Conservation (phyloP, 441 rosid species). For the Omphalea diandra region DNA sequence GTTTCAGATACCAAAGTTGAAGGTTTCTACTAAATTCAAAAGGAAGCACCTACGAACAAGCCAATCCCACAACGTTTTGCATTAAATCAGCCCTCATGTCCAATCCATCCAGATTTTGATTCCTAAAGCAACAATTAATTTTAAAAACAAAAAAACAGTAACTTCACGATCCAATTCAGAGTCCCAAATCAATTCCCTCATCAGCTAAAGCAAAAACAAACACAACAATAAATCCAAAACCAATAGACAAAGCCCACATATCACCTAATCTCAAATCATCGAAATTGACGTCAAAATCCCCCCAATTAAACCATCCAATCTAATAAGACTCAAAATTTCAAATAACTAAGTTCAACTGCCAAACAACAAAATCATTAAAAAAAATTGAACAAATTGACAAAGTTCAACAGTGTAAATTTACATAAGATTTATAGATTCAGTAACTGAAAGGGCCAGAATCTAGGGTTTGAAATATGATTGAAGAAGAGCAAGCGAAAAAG, state of each 20-base stretch:
- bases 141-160: not conserved
- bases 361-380: too few species aligned
- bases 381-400: not conserved
- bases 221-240: not conserved
- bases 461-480: conserved; percentile 16
- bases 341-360: too few species aligned
- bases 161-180: conserved; percentile 4
- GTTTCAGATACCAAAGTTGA: too few species aligned
- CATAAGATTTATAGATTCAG: too few species aligned
- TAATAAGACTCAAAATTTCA: too few species aligned
- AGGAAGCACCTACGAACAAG: not conserved
- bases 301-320: not conserved
- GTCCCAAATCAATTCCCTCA: not conserved
- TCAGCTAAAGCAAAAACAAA: too few species aligned
- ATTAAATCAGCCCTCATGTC: too few species aligned
- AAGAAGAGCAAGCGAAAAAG: conserved; percentile 16
- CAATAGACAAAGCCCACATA: too few species aligned
- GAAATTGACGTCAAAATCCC: not conserved
- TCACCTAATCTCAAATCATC: not conserved
- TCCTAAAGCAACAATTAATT: too few species aligned
- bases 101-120: too few species aligned
- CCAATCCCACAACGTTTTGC: not conserved
- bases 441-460: not conserved
- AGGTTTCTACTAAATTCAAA: not conserved
- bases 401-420: too few species aligned